phyloP scores from a whole-genome alignment of 352 stramenopile genomes.

The Peronospora destructor region DNA sequence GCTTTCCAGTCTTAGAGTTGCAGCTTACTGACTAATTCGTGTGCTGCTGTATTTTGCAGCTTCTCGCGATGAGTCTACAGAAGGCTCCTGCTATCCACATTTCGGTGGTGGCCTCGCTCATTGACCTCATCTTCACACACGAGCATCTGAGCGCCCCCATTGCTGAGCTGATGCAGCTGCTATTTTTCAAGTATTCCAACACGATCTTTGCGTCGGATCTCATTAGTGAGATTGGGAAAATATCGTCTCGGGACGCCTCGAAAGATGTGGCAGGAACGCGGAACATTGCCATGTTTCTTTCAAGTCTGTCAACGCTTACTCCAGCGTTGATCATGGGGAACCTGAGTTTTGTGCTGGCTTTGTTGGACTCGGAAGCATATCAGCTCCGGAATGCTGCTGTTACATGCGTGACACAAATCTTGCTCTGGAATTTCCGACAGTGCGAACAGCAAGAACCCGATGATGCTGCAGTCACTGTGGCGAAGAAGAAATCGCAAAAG shows the following conservation, averaged over 20 bases:
- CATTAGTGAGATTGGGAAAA: conserved; percentile 72
- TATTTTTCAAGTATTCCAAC: conserved; percentile 60
- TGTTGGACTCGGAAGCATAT: conserved; percentile 74
- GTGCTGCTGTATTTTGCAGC: conserved; percentile 23
- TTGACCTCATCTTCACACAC: conserved; percentile 68
- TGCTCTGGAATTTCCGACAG: conserved; percentile 69
- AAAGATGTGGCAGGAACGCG: conserved; percentile 66
- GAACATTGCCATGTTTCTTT: conserved; percentile 71
- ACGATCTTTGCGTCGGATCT: conserved; percentile 56
- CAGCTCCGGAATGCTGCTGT: conserved; percentile 67
- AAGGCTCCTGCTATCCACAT: conserved; percentile 64
- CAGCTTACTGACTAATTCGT: neutral
- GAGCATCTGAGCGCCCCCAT: conserved; percentile 56
- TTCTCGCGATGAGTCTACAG: conserved; percentile 50
- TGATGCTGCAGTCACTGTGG: conserved; percentile 11
- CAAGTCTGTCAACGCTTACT: conserved; percentile 50
- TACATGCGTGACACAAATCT: conserved; percentile 67
- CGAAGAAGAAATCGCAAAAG: conserved; percentile 15
- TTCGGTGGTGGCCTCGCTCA: conserved; percentile 58
- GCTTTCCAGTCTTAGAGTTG: neutral
- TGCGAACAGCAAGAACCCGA: conserved; percentile 28
- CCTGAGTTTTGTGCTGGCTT: conserved; percentile 63
- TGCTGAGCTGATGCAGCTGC: conserved; percentile 53
- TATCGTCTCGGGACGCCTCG: conserved; percentile 56
- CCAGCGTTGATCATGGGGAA: conserved; percentile 70